Base-by-base conservation (phyloP, 805 yeast genomes). In the Scheffersomyces coipomensis region DNA sequence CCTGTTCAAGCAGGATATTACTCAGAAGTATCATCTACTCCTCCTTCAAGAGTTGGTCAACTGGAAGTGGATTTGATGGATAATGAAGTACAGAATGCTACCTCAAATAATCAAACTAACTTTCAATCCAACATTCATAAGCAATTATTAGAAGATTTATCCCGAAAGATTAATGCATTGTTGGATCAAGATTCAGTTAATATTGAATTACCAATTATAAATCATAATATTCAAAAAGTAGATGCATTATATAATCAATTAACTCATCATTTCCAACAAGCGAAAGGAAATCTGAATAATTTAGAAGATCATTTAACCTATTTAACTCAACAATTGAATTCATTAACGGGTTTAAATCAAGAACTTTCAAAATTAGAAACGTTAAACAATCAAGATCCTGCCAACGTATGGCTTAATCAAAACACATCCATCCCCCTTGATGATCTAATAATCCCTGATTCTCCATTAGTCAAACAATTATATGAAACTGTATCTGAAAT, bases 401-500 rank as follows among this genome's bases (percentile, higher is more conserved):
- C 47, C 5, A 36, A 46, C 19, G 54, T 67, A 1, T 38, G 40
- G 25, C 41, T 53, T 1, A 34, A 41, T 11, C 26, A 33, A 3
- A 44, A 44, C 3, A 37, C 42, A 2, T 42, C 44, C 3, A 23
- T 64, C 12, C 39, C 46, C 6, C 46, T 68, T 22, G 72, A 67
- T 34, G 66, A 66, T n/a, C 41, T 69, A 16, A 55, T 66, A 4
- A 55, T 63, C 6, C 65, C 73, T 4, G 75, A 69, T 39, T 68
- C 62, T 58, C 59, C 60, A 5, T 45, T 66, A 26, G 68, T 74
- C 39, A 72, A 76, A 40, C 95, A 87, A 55, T 56, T 84, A 11
- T 83, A 85, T 53, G 75, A 75, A 16, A 63, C 83, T 1, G 77
- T 78, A 0, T 75, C 89, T 15, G 82, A 78, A 29, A 86, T 85